These are phyloP conservation scores for Eremothecium gossypii DNA, from an alignment of 1,139 yeast species.

Conservation along the genomic window DNA sequence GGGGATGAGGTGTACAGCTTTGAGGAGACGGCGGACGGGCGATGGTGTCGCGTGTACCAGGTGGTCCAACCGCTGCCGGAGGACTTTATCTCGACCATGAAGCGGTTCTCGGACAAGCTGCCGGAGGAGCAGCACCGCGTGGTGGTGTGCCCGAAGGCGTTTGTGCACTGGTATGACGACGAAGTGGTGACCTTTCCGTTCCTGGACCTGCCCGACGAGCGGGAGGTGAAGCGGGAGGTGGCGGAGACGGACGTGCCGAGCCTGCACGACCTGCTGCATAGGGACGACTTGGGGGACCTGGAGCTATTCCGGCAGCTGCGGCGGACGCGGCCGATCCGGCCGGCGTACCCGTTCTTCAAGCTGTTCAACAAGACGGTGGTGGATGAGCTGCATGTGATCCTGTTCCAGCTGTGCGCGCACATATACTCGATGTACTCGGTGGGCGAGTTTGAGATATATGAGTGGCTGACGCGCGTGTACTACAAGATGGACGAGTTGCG, in stretches of 20 bases:
- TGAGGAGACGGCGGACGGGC: constrained; percentile 47
- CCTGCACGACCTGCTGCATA: constrained; percentile 31
- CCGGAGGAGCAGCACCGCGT: constrained; percentile 46
- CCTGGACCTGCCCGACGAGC: constrained; percentile 25
- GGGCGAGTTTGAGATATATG: constrained; percentile 56
- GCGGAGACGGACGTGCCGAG: constrained; percentile 33
- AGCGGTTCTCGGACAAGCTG: constrained; percentile 38
- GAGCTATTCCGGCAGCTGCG: constrained; percentile 11
- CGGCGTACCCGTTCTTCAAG: constrained; percentile 46
- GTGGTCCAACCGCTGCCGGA: constrained; percentile 55
- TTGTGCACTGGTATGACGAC: constrained; percentile 32
- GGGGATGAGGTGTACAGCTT: constrained; percentile 78
- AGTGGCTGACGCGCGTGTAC: constrained; percentile 45
- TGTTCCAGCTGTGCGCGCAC: constrained; percentile 51
- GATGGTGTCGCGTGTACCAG: constrained; percentile 78
- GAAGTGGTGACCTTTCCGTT: constrained; percentile 23
- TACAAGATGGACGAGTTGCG: constrained; percentile 56
- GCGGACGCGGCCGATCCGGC: constrained; percentile 31
- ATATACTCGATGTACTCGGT: constrained; percentile 62
- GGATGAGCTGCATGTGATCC: constrained; percentile 49
- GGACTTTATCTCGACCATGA: constrained; percentile 52
- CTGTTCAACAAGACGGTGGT: constrained; percentile 38
- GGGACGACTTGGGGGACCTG: constrained; percentile 26
- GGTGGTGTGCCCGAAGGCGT: constrained; percentile 53
- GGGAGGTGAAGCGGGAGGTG: constrained; percentile 20